phyloP scores from a whole-genome alignment of 1,139 yeast species.

The Pichia cactophila region DNA sequence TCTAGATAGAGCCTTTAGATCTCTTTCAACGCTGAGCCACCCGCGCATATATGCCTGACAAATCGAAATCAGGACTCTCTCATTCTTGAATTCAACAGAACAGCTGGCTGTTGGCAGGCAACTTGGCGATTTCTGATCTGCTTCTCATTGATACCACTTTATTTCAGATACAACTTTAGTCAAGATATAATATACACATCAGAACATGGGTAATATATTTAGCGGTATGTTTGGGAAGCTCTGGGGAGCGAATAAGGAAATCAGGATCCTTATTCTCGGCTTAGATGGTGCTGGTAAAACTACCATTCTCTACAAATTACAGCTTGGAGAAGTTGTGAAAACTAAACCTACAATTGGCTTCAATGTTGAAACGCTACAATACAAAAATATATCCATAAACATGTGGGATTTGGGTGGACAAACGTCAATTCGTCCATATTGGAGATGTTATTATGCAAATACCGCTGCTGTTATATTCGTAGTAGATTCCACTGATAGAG shows the following conservation, averaged over 20 bases:
- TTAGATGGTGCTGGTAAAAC: constrained; percentile 98
- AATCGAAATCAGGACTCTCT: too few species aligned
- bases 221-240: constrained; percentile 78
- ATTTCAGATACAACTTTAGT: background rate
- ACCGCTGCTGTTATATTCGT: constrained; percentile 96
- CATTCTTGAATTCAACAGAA: too few species aligned
- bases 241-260: constrained; percentile 88
- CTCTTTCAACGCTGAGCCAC: too few species aligned
- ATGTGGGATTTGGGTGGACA: constrained; percentile 95
- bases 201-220: constrained; percentile 70
- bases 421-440: constrained; percentile 91
- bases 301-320: constrained; percentile 83
- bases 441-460: constrained; percentile 95
- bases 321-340: constrained; percentile 88
- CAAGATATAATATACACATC: background rate
- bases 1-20: too few species aligned
- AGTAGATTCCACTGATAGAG: constrained; percentile 94
- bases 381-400: constrained; percentile 84
- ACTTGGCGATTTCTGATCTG: too few species aligned
- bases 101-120: too few species aligned
- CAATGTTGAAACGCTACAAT: constrained; percentile 88
- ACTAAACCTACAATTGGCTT: constrained; percentile 96
- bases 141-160: background rate
- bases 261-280: constrained; percentile 85
- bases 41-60: too few species aligned